Evolutionary conservation across 73 alveolate genomes (phyloP).

Genomic region (Paramecium sonneborni): DNA sequence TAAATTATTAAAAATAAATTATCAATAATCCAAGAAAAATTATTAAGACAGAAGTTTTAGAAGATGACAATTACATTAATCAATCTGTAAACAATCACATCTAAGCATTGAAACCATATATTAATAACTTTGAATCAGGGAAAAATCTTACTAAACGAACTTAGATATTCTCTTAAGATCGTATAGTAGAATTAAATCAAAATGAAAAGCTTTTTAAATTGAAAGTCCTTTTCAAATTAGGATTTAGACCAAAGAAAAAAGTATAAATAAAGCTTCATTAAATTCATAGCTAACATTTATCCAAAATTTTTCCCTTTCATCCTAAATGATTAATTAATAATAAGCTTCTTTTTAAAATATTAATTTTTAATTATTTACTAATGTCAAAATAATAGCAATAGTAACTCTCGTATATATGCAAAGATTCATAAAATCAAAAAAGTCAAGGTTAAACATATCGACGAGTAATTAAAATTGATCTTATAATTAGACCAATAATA

Average conservation of each 20-base stretch:
- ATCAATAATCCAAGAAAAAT: not conserved
- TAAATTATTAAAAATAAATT: not conserved
- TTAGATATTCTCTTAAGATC: not conserved
- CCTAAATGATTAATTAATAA: not conserved
- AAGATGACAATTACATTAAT: not conserved
- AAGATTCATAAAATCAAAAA: not conserved
- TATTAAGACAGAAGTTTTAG: constrained; percentile 9
- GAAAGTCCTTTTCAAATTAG: not conserved
- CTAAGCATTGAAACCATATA: not conserved
- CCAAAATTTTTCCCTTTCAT: not conserved
- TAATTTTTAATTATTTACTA: not conserved
- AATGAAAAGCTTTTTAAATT: not conserved
- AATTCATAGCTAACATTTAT: not conserved
- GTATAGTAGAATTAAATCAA: not conserved
- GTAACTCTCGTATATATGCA: not conserved
- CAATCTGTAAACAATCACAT: not conserved
- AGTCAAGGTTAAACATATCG: not conserved
- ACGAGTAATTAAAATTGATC: not conserved
- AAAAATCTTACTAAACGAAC: not conserved
- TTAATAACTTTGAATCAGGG: not conserved
- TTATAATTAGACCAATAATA: not conserved
- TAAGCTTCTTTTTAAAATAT: not conserved
- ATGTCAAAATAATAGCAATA: not conserved
- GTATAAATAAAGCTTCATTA: not conserved
- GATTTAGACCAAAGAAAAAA: not conserved